Base-by-base conservation (phyloP, 768 basidiomycete species). In the Auricularia auricula-judae region DNA sequence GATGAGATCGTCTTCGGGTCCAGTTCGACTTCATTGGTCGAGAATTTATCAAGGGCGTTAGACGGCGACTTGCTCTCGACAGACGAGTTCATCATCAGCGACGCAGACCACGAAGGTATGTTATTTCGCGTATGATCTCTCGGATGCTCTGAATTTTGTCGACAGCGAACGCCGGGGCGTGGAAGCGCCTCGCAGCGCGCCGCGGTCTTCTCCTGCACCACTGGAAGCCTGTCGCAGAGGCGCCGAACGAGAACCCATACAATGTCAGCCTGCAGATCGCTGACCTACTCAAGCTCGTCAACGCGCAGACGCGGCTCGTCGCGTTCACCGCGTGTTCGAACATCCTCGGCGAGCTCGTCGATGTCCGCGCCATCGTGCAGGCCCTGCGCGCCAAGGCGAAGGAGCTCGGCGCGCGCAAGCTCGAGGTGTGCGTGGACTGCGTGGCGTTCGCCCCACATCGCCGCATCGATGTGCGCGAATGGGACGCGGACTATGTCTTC, bases 361-460 rank as follows among this genome's bases (percentile, higher is more conserved):
- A 87, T 0, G 80, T 91, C 10, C 80, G 84, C 66, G 81, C 83
- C 7, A 74, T 85, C 34, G 79, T 84, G 10, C 73, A 74, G 33
- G 82, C 82, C 3, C 75, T 85, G 8, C 73, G 87, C 14, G 76
- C 74, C 8, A 76, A 79, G 18, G 86, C 85, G 2, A 74, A 73
- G 51, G 77, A 79, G 21, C 75, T 80, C 62, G 86, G 87, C 33
- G 79, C 81, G 11, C 71, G 71, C 65, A 86, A 87, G 71, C 74
- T 89, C 35, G 85, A 91, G 72, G 77, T 71, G 14, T 82, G 80
- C 0, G 79, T 91, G 2, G 90, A 91, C 69, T 89, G 88, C 66
- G 90, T 91, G 2, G 88, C 88, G 2, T 90, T 87, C 68, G 87
- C 87, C 3, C 88, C 89, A 0, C 88, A 91, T 70, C 78, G 87